phyloP scores from a whole-genome alignment of 2,329 filamentous ascomycete species.

The Phyllosticta citrichinensis region DNA sequence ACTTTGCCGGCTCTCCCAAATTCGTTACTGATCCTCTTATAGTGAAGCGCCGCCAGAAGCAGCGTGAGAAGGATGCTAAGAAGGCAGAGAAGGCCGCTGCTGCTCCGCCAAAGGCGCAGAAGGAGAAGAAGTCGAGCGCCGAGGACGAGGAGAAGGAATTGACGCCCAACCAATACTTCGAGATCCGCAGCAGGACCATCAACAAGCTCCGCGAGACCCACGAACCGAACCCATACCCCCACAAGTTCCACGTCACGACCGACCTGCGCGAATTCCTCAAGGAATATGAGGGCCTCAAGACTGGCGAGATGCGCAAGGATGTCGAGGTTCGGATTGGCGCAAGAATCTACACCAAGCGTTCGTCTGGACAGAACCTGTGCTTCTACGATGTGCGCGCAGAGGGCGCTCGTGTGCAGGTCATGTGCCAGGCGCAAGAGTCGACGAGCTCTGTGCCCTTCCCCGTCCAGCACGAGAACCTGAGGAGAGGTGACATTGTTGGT shows the following conservation, averaged over 20 bases:
- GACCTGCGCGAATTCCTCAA: slow-evolving; percentile 70
- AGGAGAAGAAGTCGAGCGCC: slow-evolving; percentile 49
- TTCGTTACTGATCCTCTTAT: slow-evolving; percentile 34
- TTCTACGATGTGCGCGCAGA: slow-evolving; percentile 82
- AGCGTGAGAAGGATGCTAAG: slow-evolving; percentile 73
- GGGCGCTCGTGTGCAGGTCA: slow-evolving; percentile 74
- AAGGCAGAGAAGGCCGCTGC: slow-evolving; percentile 78
- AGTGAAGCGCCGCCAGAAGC: slow-evolving; percentile 94
- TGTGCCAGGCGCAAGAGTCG: slow-evolving; percentile 78
- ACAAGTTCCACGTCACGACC: slow-evolving; percentile 84
- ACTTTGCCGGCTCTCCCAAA: not conserved
- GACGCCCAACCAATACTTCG: slow-evolving; percentile 84
- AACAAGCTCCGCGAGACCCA: slow-evolving; percentile 64
- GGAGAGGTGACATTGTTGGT: slow-evolving; percentile 87
- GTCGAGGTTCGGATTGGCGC: slow-evolving; percentile 69
- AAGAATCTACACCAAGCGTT: slow-evolving; percentile 70
- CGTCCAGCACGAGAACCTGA: slow-evolving; percentile 79
- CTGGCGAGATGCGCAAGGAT: slow-evolving; percentile 71
- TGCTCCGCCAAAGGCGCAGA: slow-evolving; percentile 48
- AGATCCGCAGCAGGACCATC: slow-evolving; percentile 80
- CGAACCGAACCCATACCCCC: slow-evolving; percentile 66
- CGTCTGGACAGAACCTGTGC: slow-evolving; percentile 71
- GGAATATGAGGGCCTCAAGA: slow-evolving; percentile 73
- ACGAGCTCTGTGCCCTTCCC: slow-evolving; percentile 63
- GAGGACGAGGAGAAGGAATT: slow-evolving; percentile 62